Evolutionary conservation across 352 stramenopile species (phyloP), one percentile per base, ranked within the genome.

Genomic region (Phytopythium sindhum): DNA sequence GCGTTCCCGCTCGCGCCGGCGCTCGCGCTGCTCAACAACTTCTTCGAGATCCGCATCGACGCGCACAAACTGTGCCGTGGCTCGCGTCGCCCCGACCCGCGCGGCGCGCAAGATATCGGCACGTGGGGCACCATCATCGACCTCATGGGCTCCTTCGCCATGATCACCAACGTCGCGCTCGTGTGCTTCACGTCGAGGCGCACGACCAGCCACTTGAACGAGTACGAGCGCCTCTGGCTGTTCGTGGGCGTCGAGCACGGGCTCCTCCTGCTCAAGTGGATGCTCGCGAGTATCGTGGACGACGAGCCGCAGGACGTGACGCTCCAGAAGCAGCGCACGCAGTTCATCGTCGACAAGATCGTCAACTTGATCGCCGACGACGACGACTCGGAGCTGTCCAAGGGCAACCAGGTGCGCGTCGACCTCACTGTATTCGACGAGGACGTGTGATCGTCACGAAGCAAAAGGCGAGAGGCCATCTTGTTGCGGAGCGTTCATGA

Each of bases 141-240:
- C 44, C 67, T 88, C 37, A 96, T 98, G 69, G 84, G 86, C 42
- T 94, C 89, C 39, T 76, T 96, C 44, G 84, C 88, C 28, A 91
- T 97, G 55, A 67, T 97, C 19, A 98, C 93, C 17, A 98, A 98
- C 73, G 92, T 95, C 50, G 84, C 91, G n/a, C 74, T 98, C 19
- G 91, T 98, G 69, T 92, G 86, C 52, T 98, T 98, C 67, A 97
- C 93, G 15, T 95, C 79, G 26, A 78, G 88, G 33, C 79, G 74
- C 47, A 83, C 78, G 33, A 90, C 86, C 14, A 45, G 75, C 7
- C 47, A 73, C 41, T 44, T 88, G 45, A 72, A 78, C 23, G 62
- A 71, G 26, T 77, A 82, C 54, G 62, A 76, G 48, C 77, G 83
- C 26, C 60, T 89, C 42, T 84, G 75, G 73, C 61, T 89, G 15